Evolutionary conservation across 2,329 filamentous ascomycete genomes (phyloP), one percentile per base, ranked within the genome.

Genomic region (Phoma herbarum): DNA sequence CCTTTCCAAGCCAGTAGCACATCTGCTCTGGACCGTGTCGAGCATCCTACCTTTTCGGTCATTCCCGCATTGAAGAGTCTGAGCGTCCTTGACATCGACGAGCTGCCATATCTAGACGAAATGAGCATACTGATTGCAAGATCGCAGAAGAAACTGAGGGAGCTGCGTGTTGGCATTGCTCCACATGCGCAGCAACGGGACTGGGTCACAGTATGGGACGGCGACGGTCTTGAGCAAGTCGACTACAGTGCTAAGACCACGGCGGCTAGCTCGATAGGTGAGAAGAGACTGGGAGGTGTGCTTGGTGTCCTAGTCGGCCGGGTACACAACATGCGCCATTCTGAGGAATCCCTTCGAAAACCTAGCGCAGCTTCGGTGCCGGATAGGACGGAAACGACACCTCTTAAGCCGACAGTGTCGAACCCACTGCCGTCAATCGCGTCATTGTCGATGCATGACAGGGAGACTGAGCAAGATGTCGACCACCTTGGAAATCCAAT

Each of bases 101-200:
- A 94, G 71, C 78, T 92, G n/a, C 85, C 88, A 26, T 95, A 95
- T 73, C 78, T 94, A 35, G 91, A 94, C 70, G 92, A 95, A 77
- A 90, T 95, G 85, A 89, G 89, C 52, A 82, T 91, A 41, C 82
- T 95, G 12, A 87, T 95, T 60, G 88, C 89, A 60, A 85, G 88
- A 23, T 94, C 91, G 12, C 82, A 86, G 58, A 81, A 84, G 61
- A 83, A 83, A 41, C 79, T 95, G 16, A 84, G 85, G 28, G 91
- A 94, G 74, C 81, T 96, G 31, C 84, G 90, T 42, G 84, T 95
- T 5, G 90, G 92, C 6, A 86, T 95, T 54, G 86, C 90, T 5
- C 72, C 79, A 6, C 81, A 85, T 62, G 82, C 83, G 4, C 76
- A 80, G 63, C 76, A 77, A 28, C 75, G 79, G 29, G 78, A 88